Conservation (phyloP, 2,329 filamentous ascomycete genomes). For the Fusarium sp. region DNA sequence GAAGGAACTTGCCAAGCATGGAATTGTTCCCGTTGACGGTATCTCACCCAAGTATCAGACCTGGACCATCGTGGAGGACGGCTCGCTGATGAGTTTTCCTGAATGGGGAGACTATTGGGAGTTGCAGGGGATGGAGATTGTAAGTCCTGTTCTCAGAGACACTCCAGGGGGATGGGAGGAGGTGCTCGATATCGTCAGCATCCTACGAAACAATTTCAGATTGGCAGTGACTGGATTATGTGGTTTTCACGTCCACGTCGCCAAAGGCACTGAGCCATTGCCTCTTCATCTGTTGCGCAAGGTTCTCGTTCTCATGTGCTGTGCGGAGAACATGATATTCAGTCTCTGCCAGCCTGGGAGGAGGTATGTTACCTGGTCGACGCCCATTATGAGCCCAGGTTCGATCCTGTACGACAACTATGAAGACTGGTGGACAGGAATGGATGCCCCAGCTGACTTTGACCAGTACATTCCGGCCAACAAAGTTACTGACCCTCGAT, state of each 20-base stretch:
- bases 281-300: constrained; percentile 27
- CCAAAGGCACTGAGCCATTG: constrained; percentile 26
- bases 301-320: constrained; percentile 27
- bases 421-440: background rate
- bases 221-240: constrained; percentile 13
- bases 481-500: background rate
- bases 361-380: background rate
- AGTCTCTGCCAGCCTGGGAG: constrained; percentile 27
- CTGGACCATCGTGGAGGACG: constrained; percentile 28
- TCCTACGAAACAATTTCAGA: constrained; percentile 33
- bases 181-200: constrained; percentile 30
- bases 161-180: constrained; percentile 31
- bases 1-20: constrained; percentile 10
- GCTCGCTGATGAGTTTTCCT: background rate
- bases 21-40: background rate
- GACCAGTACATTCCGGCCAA: constrained; percentile 14
- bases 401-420: background rate
- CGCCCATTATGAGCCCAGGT: background rate
- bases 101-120: constrained; percentile 25
- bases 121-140: constrained; percentile 28
- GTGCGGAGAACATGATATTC: constrained; percentile 35
- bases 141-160: constrained; percentile 31
- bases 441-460: constrained; percentile 21
- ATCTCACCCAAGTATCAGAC: constrained; percentile 19
- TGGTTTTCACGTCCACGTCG: constrained; percentile 39